Conservation (phyloP, 306 rosid genomes). For the Quercus mongolica region DNA sequence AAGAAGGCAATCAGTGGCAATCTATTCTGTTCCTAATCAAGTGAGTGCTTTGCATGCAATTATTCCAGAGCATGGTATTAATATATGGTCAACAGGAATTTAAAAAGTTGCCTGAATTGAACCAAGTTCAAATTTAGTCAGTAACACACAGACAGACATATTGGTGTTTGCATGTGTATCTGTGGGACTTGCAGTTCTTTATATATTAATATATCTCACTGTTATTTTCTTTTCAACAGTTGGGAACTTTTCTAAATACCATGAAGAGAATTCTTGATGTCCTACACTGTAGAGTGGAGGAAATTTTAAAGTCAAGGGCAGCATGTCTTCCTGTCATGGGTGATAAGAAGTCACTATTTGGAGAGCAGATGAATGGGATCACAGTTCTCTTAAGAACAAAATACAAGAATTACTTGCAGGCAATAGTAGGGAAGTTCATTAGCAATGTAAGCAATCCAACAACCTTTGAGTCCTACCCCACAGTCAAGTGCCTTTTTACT, state of each 20-base stretch:
- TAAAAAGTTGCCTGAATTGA: neutral
- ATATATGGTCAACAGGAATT: neutral
- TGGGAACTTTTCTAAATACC: slow-evolving; percentile 88
- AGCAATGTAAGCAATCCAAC: slow-evolving; percentile 60
- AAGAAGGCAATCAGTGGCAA: too few species aligned
- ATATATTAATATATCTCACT: slow-evolving; percentile 10
- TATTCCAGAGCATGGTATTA: neutral
- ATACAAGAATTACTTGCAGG: slow-evolving; percentile 91
- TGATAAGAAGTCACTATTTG: slow-evolving; percentile 70
- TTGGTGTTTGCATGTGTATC: neutral
- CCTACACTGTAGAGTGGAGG: slow-evolving; percentile 89
- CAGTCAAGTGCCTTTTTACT: neutral
- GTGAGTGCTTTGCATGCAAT: slow-evolving; percentile 2
- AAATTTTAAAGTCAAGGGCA: slow-evolving; percentile 87
- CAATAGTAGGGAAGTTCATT: slow-evolving; percentile 81
- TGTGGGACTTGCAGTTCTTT: neutral
- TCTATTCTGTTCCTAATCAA: too few species aligned
- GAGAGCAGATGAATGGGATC: slow-evolving; percentile 89
- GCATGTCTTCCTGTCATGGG: slow-evolving; percentile 72
- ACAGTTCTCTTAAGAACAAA: slow-evolving; percentile 89
- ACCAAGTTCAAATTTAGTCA: neutral
- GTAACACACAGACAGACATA: neutral
- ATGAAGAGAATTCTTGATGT: slow-evolving; percentile 91
- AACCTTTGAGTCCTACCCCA: neutral
- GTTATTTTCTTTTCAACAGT: slow-evolving; percentile 37